A percentile compares a stretch with the other conserved stretches of the same genome.
phyloP scores from a whole-genome alignment of 257 asterid genomes.

The Dorcoceras hygrometricum region DNA sequence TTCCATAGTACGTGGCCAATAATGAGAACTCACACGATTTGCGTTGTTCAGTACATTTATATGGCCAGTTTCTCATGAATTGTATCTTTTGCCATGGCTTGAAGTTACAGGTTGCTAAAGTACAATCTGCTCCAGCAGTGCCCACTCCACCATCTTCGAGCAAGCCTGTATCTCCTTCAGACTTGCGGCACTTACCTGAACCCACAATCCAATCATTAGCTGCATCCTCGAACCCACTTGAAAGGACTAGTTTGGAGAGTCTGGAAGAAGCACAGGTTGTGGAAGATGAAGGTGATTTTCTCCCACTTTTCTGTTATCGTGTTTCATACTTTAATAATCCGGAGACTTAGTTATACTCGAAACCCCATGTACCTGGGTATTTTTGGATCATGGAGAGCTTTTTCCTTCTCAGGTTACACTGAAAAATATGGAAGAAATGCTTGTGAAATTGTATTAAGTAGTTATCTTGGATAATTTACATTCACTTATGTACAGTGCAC shows the following conservation, averaged over 20 bases:
- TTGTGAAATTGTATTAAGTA: too few relatives aligned
- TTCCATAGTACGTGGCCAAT: slow-evolving; percentile 69
- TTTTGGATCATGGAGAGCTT: neutral
- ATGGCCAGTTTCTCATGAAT: slow-evolving; percentile 9
- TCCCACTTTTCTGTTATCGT: slow-evolving; percentile 11
- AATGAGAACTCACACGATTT: slow-evolving; percentile 17
- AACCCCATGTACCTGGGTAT: neutral
- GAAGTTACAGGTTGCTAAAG: slow-evolving; percentile 73
- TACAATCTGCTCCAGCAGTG: slow-evolving; percentile 47
- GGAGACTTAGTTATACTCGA: slow-evolving; percentile 5
- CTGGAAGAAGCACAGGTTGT: slow-evolving; percentile 57
- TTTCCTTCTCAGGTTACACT: neutral
- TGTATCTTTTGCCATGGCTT: slow-evolving; percentile 16
- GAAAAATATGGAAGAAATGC: neutral
- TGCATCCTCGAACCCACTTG: slow-evolving; percentile 44
- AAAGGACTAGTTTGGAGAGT: slow-evolving; percentile 53
- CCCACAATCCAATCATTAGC: slow-evolving; percentile 44
- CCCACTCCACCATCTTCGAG: slow-evolving; percentile 34
- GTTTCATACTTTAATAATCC: slow-evolving; percentile 17
- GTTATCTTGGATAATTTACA: neutral
- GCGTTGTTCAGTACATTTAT: slow-evolving; percentile 1
- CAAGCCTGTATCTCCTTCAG: slow-evolving; percentile 51
- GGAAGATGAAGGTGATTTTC: slow-evolving; percentile 73
- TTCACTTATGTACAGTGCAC: too few relatives aligned
- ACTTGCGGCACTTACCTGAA: slow-evolving; percentile 64